Conservation (phyloP, 2,329 filamentous ascomycete genomes). For the Fusarium robinianum region DNA sequence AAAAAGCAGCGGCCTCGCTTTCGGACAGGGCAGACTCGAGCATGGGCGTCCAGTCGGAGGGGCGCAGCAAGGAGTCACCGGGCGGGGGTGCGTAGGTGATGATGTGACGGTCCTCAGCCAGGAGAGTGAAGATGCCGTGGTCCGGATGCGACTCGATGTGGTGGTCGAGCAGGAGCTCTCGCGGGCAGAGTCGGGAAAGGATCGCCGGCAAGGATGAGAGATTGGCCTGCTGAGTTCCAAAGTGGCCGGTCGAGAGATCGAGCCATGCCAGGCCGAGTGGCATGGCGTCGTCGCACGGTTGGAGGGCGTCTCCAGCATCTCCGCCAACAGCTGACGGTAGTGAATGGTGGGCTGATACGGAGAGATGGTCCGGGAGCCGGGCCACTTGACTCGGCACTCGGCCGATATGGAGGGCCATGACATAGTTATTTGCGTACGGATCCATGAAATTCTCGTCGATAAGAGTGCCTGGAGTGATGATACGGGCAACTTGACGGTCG, state of each 20-base stretch:
- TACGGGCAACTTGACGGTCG: conserved; percentile 80
- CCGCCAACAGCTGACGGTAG: conserved; percentile 28
- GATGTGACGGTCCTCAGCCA: conserved; percentile 75
- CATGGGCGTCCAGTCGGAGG: conserved; percentile 74
- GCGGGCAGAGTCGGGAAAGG: conserved; percentile 79
- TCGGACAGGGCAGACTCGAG: conserved; percentile 72
- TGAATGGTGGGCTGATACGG: conserved; percentile 15
- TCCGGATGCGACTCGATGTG: conserved; percentile 60
- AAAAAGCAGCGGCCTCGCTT: conserved; percentile 61
- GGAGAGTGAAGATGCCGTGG: conserved; percentile 66
- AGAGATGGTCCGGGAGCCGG: conserved; percentile 19
- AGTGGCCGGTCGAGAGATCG: conserved; percentile 92
- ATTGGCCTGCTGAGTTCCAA: conserved; percentile 80
- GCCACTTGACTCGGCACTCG: conserved; percentile 17
- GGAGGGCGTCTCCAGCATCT: conserved; percentile 19
- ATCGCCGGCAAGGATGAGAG: conserved; percentile 75
- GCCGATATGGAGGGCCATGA: conserved; percentile 74
- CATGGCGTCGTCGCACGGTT: conserved; percentile 20
- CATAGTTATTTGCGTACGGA: conserved; percentile 89
- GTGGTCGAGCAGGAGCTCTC: conserved; percentile 81
- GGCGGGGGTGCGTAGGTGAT: conserved; percentile 73
- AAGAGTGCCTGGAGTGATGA: conserved; percentile 91
- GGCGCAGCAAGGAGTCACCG: conserved; percentile 48
- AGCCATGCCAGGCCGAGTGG: conserved; percentile 86
- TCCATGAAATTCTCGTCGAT: conserved; percentile 99